phyloP scores from a whole-genome alignment of 2,329 filamentous ascomycete genomes.

The Neurospora crassa region DNA sequence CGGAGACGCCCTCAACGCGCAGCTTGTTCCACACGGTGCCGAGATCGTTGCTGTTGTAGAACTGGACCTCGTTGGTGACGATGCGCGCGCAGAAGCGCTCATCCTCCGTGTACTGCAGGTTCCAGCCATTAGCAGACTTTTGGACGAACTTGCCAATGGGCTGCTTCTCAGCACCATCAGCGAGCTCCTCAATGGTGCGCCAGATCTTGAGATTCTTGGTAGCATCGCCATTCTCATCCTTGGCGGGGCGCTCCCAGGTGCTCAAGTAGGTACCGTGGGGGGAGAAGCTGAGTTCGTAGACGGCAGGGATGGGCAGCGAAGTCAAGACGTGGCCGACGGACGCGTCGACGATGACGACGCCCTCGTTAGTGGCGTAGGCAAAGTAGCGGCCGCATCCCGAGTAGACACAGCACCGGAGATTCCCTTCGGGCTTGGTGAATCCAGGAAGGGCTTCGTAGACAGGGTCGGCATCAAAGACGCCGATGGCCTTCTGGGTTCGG shows the following conservation, averaged over 20 bases:
- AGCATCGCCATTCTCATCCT: constrained; percentile 89
- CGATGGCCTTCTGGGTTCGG: constrained; percentile 94
- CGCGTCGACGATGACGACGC: constrained; percentile 77
- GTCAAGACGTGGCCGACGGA: constrained; percentile 66
- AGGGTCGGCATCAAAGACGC: constrained; percentile 83
- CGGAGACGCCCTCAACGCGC: constrained; percentile 77
- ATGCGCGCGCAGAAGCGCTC: constrained; percentile 87
- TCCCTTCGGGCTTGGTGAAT: constrained; percentile 82
- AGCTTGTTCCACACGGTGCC: constrained; percentile 90
- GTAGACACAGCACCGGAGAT: constrained; percentile 89
- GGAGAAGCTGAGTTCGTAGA: constrained; percentile 92
- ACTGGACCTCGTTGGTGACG: constrained; percentile 96
- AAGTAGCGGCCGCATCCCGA: constrained; percentile 94
- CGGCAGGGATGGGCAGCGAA: constrained; percentile 67
- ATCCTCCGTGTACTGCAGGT: constrained; percentile 90
- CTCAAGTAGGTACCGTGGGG: constrained; percentile 86
- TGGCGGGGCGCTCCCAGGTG: constrained; percentile 88
- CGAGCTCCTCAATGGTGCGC: constrained; percentile 65
- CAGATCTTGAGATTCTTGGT: constrained; percentile 97
- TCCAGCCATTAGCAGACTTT: constrained; percentile 92
- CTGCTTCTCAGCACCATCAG: constrained; percentile 54
- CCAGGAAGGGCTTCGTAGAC: constrained; percentile 77
- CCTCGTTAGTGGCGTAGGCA: constrained; percentile 84
- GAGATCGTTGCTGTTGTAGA: constrained; percentile 84
- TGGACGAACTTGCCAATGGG: constrained; percentile 88